Base-by-base conservation (phyloP, 2,329 filamentous ascomycete species). In the Pseudogymnoascus sp. region DNA sequence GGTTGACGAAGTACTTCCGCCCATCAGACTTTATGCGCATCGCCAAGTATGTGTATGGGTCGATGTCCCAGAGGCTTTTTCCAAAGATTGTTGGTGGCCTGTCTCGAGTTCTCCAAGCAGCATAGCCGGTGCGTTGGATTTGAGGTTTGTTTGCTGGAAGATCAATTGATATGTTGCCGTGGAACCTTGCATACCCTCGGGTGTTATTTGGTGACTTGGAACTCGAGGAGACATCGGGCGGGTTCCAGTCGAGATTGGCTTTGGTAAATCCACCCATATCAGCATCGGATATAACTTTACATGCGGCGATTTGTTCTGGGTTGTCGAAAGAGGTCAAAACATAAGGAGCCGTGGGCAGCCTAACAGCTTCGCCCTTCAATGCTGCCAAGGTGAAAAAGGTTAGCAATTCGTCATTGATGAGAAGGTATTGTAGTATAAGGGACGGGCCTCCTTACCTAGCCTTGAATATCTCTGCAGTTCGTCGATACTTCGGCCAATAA, bases 11-110 rank as follows among this genome's bases (percentile, higher is more conserved):
- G 78, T 97, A 99, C 70, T 90, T 89, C 64, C 94, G 82, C 14
- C 92, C 92, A 72, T 97, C 94, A 2, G 90, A 93, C 74, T 92
- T 94, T 69, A 99, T 82, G 12, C 92, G 88, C 71, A 99, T 76
- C 0, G 91, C 93, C 8, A 99, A 86, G 75, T 92, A 97, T 11
- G 83, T 79, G 76, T 96, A 97, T 2, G 90, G 87, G 70, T 96
- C 92, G 60, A 97, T 88, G 72, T 97, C 88, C 91, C 91, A 97
- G 22, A 91, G 78, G 35, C 89, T 80, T 62, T 87, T 88, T 41
- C 94, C 94, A 71, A 97, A 96, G n/a, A 96, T 75, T 19, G 91
- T 95, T 7, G 85, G 77, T 3, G 82, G 82, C 58, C 87, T 84
- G 71, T 96, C 91, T 58, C 84, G 80, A 19, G 95, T 97, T 63